A percentile compares a stretch with the other conserved stretches of the same genome.
Conservation (phyloP, 805 yeast species). For the Saccharomycopsis oosterbeekiorum region DNA sequence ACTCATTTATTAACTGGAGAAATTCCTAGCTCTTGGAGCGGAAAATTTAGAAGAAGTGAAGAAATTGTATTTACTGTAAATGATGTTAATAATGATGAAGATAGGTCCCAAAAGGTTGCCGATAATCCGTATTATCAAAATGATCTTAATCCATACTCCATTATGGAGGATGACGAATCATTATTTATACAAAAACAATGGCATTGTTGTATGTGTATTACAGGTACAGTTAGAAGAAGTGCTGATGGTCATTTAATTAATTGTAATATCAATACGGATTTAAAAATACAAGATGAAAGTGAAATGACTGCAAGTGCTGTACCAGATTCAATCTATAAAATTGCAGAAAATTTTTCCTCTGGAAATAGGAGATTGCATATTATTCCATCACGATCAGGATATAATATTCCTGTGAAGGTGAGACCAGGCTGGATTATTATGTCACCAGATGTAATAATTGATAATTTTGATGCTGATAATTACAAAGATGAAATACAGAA, state of each 20-base stretch:
- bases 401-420: slow-evolving; percentile 48
- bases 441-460: slow-evolving; percentile 71
- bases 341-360: slow-evolving; percentile 82
- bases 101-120: slow-evolving; percentile 15
- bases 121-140: slow-evolving; percentile 26
- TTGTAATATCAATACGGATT: slow-evolving; percentile 87
- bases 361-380: slow-evolving; percentile 79
- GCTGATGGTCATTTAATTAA: slow-evolving; percentile 78
- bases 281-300: slow-evolving; percentile 50
- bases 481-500: slow-evolving; percentile 36
- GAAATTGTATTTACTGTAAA: slow-evolving; percentile 76
- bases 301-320: slow-evolving; percentile 37
- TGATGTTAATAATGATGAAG: slow-evolving; percentile 54
- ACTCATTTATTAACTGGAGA: slow-evolving; percentile 38
- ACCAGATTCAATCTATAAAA: slow-evolving; percentile 67
- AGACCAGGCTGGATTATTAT: slow-evolving; percentile 89
- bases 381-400: slow-evolving; percentile 63
- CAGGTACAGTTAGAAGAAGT: slow-evolving; percentile 85
- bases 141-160: not conserved
- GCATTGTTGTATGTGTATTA: slow-evolving; percentile 98
- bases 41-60: slow-evolving; percentile 76
- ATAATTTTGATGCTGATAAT: slow-evolving; percentile 48
- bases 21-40: slow-evolving; percentile 31
- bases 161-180: slow-evolving; percentile 30
- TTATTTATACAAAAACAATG: slow-evolving; percentile 69